Evolutionary conservation across 2,329 filamentous ascomycete genomes (phyloP).

Genomic region (Pyricularia pennisetigena): DNA sequence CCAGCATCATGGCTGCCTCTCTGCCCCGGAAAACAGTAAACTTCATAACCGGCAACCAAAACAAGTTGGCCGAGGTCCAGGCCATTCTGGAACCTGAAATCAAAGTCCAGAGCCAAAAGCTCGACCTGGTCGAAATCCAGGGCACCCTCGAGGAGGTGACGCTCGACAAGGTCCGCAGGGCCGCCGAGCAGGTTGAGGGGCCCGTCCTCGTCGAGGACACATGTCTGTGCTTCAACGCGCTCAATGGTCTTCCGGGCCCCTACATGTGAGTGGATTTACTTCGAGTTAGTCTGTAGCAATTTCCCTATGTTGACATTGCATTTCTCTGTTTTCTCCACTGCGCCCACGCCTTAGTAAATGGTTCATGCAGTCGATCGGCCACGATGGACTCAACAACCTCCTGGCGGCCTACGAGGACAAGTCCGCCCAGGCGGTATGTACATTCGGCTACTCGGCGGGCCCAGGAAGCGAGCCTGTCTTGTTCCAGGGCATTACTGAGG

Average conservation of each 20-base stretch:
- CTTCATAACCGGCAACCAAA: constrained; percentile 94
- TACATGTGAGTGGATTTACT: constrained; percentile 63
- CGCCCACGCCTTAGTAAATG: constrained; percentile 60
- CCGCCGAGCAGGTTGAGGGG: constrained; percentile 69
- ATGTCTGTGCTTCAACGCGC: constrained; percentile 82
- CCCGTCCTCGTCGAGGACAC: constrained; percentile 96
- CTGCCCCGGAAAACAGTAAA: constrained; percentile 40
- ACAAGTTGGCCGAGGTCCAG: constrained; percentile 85
- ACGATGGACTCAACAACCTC: constrained; percentile 79
- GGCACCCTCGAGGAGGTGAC: constrained; percentile 89
- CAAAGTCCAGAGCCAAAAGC: constrained; percentile 59
- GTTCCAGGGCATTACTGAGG: constrained; percentile 84
- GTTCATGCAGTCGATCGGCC: constrained; percentile 78
- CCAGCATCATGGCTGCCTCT: neutral
- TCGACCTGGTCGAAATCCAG: constrained; percentile 86
- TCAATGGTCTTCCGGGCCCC: constrained; percentile 84
- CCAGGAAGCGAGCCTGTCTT: constrained; percentile 76
- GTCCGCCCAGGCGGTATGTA: constrained; percentile 86
- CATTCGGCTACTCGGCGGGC: constrained; percentile 83
- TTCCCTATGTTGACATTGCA: neutral
- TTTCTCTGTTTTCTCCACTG: neutral
- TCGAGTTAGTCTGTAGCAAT: neutral
- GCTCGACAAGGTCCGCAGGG: constrained; percentile 72
- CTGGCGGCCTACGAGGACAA: constrained; percentile 85
- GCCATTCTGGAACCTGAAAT: constrained; percentile 72